phyloP scores from a whole-genome alignment of 176 grass and related monocot species.

The Triticum dicoccoides region DNA sequence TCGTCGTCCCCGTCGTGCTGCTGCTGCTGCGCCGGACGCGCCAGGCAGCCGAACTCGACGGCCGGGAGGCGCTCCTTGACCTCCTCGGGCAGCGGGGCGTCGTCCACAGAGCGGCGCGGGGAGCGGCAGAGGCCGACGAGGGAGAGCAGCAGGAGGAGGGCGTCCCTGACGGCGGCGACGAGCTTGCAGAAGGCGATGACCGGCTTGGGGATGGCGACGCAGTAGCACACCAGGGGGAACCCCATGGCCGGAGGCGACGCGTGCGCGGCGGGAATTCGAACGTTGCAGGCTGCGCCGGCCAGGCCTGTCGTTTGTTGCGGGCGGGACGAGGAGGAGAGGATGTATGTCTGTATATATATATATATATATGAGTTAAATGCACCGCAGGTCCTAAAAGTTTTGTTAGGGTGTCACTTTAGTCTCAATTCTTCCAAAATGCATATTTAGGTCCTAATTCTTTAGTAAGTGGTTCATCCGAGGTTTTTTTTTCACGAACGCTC shows the following conservation, averaged over 20 bases:
- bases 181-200: constrained; percentile 48
- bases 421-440: too few species aligned
- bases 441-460: too few species aligned
- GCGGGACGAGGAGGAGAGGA: too few species aligned
- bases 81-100: constrained; percentile 23
- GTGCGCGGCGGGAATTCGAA: not conserved
- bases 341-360: too few species aligned
- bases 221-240: constrained; percentile 61
- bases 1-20: not conserved
- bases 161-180: constrained; percentile 28
- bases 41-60: constrained; percentile 34
- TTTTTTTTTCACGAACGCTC: too few species aligned
- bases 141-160: constrained; percentile 33
- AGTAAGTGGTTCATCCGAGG: too few species aligned
- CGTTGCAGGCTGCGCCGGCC: not conserved
- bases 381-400: too few species aligned
- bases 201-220: constrained; percentile 38
- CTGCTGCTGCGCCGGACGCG: too few species aligned
- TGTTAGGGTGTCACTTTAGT: too few species aligned
- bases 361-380: too few species aligned
- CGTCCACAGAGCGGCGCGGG: not conserved
- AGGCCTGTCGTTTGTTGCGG: too few species aligned
- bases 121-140: constrained; percentile 30
- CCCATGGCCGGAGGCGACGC: constrained; percentile 43
- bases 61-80: constrained; percentile 52